phyloP scores from a whole-genome alignment of 1,284 basidiomycete genomes.

The Phlebopus sp. region DNA sequence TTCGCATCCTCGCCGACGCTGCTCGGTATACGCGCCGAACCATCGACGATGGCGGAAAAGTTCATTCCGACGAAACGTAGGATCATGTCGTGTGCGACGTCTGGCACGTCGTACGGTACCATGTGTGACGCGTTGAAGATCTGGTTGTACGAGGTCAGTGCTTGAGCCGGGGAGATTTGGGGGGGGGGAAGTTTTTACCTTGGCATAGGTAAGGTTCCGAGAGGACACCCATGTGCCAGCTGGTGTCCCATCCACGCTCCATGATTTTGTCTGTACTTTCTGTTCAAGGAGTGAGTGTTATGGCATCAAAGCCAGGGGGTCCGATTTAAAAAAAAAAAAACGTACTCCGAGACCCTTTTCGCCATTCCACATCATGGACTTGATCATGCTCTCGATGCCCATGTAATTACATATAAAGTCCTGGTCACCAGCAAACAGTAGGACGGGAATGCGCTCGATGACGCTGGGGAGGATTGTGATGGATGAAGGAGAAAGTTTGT shows the following conservation, averaged over 20 bases:
- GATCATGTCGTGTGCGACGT: conserved; percentile 96
- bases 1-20: conserved; percentile 68
- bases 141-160: conserved; percentile 33
- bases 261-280: conserved; percentile 73
- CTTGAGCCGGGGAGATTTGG: neutral
- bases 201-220: conserved; percentile 92
- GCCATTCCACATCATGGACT: conserved; percentile 83
- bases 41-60: conserved; percentile 75
- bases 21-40: conserved; percentile 73
- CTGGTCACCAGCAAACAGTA: conserved; percentile 94
- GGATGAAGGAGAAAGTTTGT: conserved; percentile 62
- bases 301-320: conserved; percentile 4
- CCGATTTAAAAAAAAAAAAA: conserved; percentile 17
- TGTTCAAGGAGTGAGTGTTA: conserved; percentile 29
- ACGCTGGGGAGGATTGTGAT: conserved; percentile 80
- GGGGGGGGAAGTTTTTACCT: conserved; percentile 47
- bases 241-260: conserved; percentile 75
- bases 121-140: conserved; percentile 91
- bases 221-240: conserved; percentile 91
- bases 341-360: conserved; percentile 81
- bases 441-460: conserved; percentile 75
- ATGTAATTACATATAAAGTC: conserved; percentile 97
- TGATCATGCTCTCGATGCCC: conserved; percentile 85
- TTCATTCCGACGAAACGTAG: conserved; percentile 92
- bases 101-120: conserved; percentile 90